phyloP scores from a whole-genome alignment of 176 grass and related monocot genomes.

The Eleusine indica region DNA sequence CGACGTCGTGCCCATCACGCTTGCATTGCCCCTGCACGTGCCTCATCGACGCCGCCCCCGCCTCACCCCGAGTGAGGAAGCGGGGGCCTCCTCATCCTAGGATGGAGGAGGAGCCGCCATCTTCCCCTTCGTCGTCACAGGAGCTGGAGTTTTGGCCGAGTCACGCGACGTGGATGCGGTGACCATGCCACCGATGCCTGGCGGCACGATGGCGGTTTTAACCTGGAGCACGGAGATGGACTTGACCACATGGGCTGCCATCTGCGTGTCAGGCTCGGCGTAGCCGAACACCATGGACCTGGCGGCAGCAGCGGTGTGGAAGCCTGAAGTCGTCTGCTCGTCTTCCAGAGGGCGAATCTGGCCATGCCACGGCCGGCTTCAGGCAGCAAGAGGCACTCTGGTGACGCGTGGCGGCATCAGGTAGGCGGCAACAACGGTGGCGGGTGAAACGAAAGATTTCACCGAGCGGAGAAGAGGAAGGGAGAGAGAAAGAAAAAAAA shows the following conservation, averaged over 20 bases:
- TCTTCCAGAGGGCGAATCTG: too few relatives aligned
- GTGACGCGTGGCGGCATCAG: too few relatives aligned
- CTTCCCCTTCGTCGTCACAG: neutral
- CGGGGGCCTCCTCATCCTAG: neutral
- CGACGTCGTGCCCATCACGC: too few relatives aligned
- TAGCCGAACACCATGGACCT: constrained; percentile 62
- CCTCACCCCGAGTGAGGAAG: neutral
- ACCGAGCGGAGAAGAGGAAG: too few relatives aligned
- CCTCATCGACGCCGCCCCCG: too few relatives aligned
- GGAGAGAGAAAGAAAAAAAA: too few relatives aligned
- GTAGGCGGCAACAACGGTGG: too few relatives aligned
- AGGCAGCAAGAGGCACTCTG: too few relatives aligned
- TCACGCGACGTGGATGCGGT: constrained; percentile 3
- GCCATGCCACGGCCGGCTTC: too few relatives aligned
- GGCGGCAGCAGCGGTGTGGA: neutral
- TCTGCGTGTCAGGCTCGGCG: constrained; percentile 45
- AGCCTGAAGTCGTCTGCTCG: too few relatives aligned
- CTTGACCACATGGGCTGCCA: constrained; percentile 50
- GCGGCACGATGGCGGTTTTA: constrained; percentile 60
- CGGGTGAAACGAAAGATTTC: too few relatives aligned
- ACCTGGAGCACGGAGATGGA: constrained; percentile 62
- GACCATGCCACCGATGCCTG: constrained; percentile 26
- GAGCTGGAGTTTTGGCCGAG: neutral
- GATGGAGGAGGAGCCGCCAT: neutral
- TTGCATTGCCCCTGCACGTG: too few relatives aligned